These are phyloP conservation scores for Hibiscus tridactylites DNA, from an alignment of 345 rosid species.

Conservation along the genomic window DNA sequence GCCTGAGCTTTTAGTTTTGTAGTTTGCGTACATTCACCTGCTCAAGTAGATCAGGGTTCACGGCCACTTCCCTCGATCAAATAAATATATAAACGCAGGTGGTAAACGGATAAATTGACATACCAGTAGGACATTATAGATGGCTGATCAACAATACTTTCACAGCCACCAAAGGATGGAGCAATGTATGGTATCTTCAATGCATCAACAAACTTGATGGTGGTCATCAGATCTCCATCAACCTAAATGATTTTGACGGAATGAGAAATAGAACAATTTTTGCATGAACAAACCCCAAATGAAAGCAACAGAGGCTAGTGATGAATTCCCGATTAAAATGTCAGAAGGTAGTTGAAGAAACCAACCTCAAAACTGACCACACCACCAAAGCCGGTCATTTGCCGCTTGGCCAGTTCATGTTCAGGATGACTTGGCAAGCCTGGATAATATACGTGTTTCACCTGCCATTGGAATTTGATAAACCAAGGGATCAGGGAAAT, in stretches of 20 bases:
- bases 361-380: constrained; percentile 98
- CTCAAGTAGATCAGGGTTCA: too few species aligned
- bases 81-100: background rate
- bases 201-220: constrained; percentile 75
- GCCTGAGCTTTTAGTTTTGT: background rate
- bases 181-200: constrained; percentile 94
- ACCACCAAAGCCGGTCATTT: constrained; percentile 98
- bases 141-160: constrained; percentile 97
- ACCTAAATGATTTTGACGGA: constrained; percentile 30
- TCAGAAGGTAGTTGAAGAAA: background rate
- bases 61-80: background rate
- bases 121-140: constrained; percentile 99
- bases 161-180: constrained; percentile 96
- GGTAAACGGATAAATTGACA: background rate
- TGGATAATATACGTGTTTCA: constrained; percentile 81
- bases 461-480: constrained; percentile 34
- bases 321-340: background rate
- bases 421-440: constrained; percentile 95
- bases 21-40: background rate
- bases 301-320: background rate
- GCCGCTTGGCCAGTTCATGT: constrained; percentile 77
- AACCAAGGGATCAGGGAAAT: background rate
- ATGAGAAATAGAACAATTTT: background rate
- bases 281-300: background rate
- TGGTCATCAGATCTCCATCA: constrained; percentile 67